These are phyloP conservation scores for Fusarium falciforme DNA, from an alignment of 2,329 filamentous ascomycete genomes.

Conservation along the genomic window DNA sequence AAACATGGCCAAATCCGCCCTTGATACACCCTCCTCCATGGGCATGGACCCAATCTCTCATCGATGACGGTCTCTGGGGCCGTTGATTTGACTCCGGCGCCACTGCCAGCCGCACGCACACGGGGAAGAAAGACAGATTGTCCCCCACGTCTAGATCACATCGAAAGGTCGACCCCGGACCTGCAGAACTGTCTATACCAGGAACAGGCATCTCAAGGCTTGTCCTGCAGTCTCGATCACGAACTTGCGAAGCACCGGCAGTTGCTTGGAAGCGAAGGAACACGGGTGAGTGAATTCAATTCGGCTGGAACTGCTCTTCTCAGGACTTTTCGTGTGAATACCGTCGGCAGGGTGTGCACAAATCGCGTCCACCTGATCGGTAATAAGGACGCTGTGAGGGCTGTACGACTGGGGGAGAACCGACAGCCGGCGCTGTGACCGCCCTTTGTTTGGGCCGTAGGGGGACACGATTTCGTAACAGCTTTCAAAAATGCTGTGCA, in stretches of 20 bases:
- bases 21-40: constrained; percentile 24
- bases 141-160: constrained; percentile 23
- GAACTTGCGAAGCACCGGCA: constrained; percentile 5
- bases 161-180: constrained; percentile 17
- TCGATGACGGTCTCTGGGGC: constrained; percentile 25
- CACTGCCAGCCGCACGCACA: not conserved
- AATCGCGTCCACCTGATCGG: constrained; percentile 4
- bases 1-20: constrained; percentile 32
- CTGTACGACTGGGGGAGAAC: not conserved
- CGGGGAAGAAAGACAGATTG: not conserved
- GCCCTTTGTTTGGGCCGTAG: not conserved
- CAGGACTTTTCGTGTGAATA: not conserved
- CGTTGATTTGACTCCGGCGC: constrained; percentile 17
- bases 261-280: not conserved
- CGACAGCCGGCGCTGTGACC: not conserved
- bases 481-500: not conserved
- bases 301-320: constrained; percentile 18
- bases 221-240: constrained; percentile 6
- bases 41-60: constrained; percentile 1
- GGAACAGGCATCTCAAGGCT: not conserved
- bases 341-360: not conserved
- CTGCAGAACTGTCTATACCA: constrained; percentile 20
- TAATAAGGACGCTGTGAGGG: not conserved
- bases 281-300: not conserved
- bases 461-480: constrained; percentile 2